Evolutionary conservation across 2,329 filamentous ascomycete species (phyloP).

Genomic region (Pyrenophora tritici-repentis): DNA sequence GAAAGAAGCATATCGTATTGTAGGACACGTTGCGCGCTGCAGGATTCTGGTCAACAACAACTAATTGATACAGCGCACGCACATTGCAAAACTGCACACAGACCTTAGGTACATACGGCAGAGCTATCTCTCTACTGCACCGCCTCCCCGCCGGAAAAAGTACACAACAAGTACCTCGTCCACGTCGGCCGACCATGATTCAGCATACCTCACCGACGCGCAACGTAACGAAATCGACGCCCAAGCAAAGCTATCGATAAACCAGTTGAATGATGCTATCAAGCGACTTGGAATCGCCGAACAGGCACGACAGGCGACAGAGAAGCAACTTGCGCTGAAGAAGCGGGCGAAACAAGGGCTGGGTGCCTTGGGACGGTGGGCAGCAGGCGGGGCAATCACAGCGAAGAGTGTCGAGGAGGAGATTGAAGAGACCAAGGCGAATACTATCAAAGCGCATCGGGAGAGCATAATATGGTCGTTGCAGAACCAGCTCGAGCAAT

Average conservation of each 20-base stretch:
- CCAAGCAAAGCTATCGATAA: constrained; percentile 82
- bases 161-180: constrained; percentile 46
- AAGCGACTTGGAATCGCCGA: constrained; percentile 80
- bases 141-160: constrained; percentile 61
- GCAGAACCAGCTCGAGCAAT: constrained; percentile 74
- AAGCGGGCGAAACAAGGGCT: constrained; percentile 67
- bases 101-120: constrained; percentile 85
- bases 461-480: constrained; percentile 86
- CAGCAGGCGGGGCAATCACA: constrained; percentile 56
- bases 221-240: constrained; percentile 87
- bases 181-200: constrained; percentile 50
- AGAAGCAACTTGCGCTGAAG: constrained; percentile 70
- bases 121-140: constrained; percentile 84
- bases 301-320: constrained; percentile 76
- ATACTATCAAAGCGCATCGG: constrained; percentile 70
- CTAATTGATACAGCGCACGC: constrained; percentile 68
- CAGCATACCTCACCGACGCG: constrained; percentile 71
- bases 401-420: constrained; percentile 70
- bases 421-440: constrained; percentile 71
- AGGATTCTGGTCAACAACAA: constrained; percentile 21
- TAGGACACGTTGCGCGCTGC: constrained; percentile 52
- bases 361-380: constrained; percentile 73
- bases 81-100: constrained; percentile 77
- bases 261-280: constrained; percentile 83
- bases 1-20: constrained; percentile 92